A percentile compares a stretch with the other conserved stretches of the same genome.
Evolutionary conservation across 352 stramenopile species (phyloP).

Genomic region (Phytopythium ostracodes): DNA sequence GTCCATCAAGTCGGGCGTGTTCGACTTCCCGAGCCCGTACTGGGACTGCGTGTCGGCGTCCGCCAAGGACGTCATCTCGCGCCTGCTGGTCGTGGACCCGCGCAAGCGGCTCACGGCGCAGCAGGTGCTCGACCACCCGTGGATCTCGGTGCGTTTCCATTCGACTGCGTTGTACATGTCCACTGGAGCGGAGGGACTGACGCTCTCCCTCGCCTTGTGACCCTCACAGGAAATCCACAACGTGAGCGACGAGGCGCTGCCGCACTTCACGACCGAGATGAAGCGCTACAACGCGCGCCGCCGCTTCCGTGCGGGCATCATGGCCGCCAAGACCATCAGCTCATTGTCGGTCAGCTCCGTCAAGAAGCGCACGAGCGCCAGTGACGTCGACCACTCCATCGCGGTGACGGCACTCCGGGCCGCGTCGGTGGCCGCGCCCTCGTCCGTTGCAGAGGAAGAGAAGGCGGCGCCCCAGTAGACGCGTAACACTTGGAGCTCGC

Average conservation of each 20-base stretch:
- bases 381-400: conserved; percentile 29
- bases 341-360: conserved; percentile 26
- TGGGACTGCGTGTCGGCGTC: conserved; percentile 90
- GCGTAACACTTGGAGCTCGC: too few species aligned
- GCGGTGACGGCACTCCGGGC: conserved; percentile 11
- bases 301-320: conserved; percentile 75
- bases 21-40: conserved; percentile 92
- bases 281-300: conserved; percentile 84
- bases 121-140: conserved; percentile 79
- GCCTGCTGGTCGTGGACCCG: conserved; percentile 89
- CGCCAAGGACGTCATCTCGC: conserved; percentile 92
- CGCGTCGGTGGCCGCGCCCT: conserved; percentile 1
- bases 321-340: conserved; percentile 74
- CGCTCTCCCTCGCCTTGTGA: neutral
- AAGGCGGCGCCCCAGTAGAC: conserved; percentile 2
- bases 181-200: neutral
- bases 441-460: conserved; percentile 1
- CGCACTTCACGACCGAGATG: conserved; percentile 88
- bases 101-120: conserved; percentile 87
- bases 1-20: conserved; percentile 87
- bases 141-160: conserved; percentile 56
- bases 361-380: conserved; percentile 43
- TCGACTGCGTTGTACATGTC: neutral
- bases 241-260: conserved; percentile 70
- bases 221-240: conserved; percentile 46